Evolutionary conservation across 768 basidiomycete genomes (phyloP), one percentile per base, ranked within the genome.

Genomic region (Strobilomyces echinocephalus): DNA sequence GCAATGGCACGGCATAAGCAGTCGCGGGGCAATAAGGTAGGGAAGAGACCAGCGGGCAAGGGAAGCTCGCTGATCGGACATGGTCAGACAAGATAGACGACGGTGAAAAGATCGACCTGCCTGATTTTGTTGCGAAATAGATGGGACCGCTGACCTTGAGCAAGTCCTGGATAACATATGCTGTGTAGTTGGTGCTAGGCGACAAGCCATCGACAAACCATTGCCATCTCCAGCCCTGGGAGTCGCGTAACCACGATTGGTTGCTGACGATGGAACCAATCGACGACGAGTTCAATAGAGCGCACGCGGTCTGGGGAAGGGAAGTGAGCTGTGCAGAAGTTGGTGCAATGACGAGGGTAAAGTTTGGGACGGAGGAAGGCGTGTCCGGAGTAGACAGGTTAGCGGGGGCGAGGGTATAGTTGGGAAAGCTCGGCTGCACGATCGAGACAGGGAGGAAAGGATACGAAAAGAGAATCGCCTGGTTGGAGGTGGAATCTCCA

Each of bases 161-260:
- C 8, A 69, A 72, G 53, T 81, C 76, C 56, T 81, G 73, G 3
- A 89, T 60, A 14, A 83, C 78, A 61, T 83, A 92, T 1, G 78
- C 82, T 1, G 90, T 91, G 61, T 93, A 94, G 61, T 94, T 94
- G 31, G 86, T 89, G 10, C 73, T 72, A 7, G 84, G 75, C 1
- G 72, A 69, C 16, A 95, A 73, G 0, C 77, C 81, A 1, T 74
- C 76, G 9, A 90, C 53, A 2, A 87, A 63, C 78, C 83, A 93
- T 60, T 91, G 86, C 28, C 69, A 78, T 45, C 88, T 70, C 82
- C 82, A 88, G 0, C 87, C 90, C 0, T 72, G 64, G 0, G 62
- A 49, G 59, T 81, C 80, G 42, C 80, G 75, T 8, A 84, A 67
- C 83, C 87, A 88, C 4, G 79, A 54, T 2, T 74, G 74, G 51